A percentile compares a stretch with the other conserved stretches of the same genome.
Evolutionary conservation across 1,284 basidiomycete genomes (phyloP).

Genomic region (Stygiomarasmius scandens): DNA sequence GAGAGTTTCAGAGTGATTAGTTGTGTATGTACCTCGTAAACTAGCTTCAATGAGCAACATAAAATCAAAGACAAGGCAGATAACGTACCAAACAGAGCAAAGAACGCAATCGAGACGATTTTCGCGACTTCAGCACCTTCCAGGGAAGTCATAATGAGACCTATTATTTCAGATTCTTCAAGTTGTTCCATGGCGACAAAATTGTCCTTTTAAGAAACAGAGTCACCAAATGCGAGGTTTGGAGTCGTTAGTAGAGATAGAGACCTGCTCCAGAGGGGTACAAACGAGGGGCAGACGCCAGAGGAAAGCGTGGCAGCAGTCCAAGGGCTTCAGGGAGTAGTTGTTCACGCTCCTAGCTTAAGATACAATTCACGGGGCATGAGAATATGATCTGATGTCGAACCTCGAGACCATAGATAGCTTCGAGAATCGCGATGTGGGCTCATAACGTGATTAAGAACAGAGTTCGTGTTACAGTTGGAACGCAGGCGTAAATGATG

Average conservation of each 20-base stretch:
- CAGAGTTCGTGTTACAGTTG: no score
- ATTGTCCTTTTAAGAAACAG: no score
- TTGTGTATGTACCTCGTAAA: conserved; percentile 15
- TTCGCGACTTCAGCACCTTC: conserved; percentile 33
- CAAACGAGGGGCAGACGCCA: no score
- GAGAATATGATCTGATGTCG: no score
- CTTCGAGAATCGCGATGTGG: no score
- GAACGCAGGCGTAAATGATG: no score
- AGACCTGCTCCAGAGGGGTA: conserved; percentile 7
- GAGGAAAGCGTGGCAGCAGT: no score
- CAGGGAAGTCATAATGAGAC: conserved; percentile 19
- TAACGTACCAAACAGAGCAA: conserved; percentile 32
- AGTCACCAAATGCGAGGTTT: neutral
- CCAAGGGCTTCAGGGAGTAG: no score
- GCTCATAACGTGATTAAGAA: no score
- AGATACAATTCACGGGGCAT: no score
- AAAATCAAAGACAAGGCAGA: neutral
- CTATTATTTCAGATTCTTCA: neutral
- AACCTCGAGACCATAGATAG: no score
- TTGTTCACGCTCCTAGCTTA: no score
- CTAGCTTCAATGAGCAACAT: conserved; percentile 4
- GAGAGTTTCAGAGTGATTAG: neutral
- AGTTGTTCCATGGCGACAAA: neutral
- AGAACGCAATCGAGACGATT: conserved; percentile 32
- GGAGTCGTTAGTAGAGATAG: neutral